Evolutionary conservation across 148 eudicot genomes (phyloP).

Genomic region (Rhododendron mucronatum): DNA sequence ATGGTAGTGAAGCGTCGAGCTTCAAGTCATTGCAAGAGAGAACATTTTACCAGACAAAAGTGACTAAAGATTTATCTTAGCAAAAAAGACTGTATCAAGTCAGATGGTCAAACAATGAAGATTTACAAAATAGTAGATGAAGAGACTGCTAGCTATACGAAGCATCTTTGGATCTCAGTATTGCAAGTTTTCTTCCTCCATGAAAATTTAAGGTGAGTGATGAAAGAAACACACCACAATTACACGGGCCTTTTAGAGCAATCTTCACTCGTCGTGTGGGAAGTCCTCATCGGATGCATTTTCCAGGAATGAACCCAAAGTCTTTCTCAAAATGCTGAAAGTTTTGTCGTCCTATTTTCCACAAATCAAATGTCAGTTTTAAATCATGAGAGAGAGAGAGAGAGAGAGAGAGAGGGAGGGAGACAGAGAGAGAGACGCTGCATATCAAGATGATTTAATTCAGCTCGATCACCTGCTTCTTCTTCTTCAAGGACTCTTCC

Average conservation of each 20-base stretch:
- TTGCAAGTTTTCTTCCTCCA: not conserved
- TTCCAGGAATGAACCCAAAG: conserved; percentile 73
- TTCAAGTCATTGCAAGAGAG: not conserved
- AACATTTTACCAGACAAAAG: not conserved
- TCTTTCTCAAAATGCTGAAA: conserved; percentile 72
- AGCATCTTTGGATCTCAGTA: not conserved
- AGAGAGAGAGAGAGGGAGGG: not conserved
- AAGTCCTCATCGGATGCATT: conserved; percentile 77
- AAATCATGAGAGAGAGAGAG: not conserved
- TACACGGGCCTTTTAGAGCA: not conserved
- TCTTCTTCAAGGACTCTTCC: conserved; percentile 25
- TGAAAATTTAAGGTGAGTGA: not conserved
- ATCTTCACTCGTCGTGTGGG: conserved; percentile 49
- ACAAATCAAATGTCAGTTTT: not conserved
- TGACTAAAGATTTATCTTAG: not conserved
- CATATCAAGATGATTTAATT: not conserved
- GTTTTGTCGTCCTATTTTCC: conserved; percentile 66
- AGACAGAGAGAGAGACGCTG: not conserved
- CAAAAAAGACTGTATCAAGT: not conserved
- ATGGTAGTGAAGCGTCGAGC: not conserved
- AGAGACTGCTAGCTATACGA: not conserved
- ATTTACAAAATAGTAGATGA: not conserved
- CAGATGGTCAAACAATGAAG: not conserved
- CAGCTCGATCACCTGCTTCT: conserved; percentile 19
- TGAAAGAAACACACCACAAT: not conserved